Conservation (phyloP, 2,329 filamentous ascomycete genomes). For the Scedosporium dehoogii region DNA sequence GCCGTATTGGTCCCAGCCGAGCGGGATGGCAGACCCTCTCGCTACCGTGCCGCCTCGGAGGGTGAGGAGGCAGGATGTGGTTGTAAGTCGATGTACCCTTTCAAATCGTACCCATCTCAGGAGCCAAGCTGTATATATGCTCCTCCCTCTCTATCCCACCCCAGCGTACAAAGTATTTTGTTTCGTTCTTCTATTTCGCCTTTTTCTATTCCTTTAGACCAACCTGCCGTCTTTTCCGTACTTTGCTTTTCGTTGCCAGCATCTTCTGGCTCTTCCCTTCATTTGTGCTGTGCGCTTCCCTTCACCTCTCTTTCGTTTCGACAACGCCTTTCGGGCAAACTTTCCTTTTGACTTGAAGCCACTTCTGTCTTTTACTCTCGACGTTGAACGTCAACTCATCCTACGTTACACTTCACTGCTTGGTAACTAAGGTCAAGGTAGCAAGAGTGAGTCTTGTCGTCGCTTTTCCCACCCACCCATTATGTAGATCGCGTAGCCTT, state of each 20-base stretch:
- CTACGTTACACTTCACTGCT: not conserved
- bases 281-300: constrained; percentile 1
- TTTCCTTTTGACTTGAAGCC: not conserved
- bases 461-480: not conserved
- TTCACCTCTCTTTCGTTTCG: not conserved
- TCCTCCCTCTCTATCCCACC: not conserved
- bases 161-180: not conserved
- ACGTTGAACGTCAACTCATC: not conserved
- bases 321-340: not conserved
- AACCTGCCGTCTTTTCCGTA: not conserved
- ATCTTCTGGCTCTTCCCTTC: not conserved
- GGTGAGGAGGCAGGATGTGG: not conserved
- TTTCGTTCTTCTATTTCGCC: not conserved
- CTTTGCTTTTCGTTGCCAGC: not conserved
- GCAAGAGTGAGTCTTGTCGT: not conserved
- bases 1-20: not conserved
- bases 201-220: not conserved
- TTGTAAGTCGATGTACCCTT: not conserved
- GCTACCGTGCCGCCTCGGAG: not conserved
- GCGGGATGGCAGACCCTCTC: not conserved
- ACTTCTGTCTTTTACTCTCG: not conserved
- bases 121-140: not conserved
- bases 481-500: not conserved
- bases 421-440: not conserved
- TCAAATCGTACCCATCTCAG: not conserved